Evolutionary conservation across 306 rosid species (phyloP).

Genomic region (Styphnolobium japonicum): DNA sequence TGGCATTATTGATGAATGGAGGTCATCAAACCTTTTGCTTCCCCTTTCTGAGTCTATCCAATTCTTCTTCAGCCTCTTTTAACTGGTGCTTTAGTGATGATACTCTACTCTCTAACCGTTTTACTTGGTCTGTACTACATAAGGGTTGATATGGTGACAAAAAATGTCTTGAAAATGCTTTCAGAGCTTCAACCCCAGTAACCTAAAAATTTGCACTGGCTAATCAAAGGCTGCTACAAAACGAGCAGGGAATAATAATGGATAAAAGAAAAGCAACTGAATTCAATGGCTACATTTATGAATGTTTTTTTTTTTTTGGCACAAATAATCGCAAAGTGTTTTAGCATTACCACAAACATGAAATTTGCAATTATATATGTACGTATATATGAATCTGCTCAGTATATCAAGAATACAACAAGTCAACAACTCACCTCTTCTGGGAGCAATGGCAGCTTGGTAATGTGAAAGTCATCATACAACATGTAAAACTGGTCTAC

Average conservation of each 20-base stretch:
- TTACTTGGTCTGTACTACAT: constrained; percentile 43
- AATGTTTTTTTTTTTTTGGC: not conserved
- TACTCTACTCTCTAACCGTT: constrained; percentile 62
- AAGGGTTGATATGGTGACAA: constrained; percentile 55
- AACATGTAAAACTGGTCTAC: constrained; percentile 92
- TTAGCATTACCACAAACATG: not conserved
- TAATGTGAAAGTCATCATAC: constrained; percentile 91
- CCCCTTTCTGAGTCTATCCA: constrained; percentile 59
- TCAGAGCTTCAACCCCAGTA: constrained; percentile 83
- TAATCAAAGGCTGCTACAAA: constrained; percentile 4
- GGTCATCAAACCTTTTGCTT: constrained; percentile 42
- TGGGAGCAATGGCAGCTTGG: constrained; percentile 93
- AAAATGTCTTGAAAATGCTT: constrained; percentile 68
- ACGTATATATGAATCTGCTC: not conserved
- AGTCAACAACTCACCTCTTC: constrained; percentile 61
- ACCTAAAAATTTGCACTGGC: constrained; percentile 53
- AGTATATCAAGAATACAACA: not conserved
- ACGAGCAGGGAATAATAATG: not conserved
- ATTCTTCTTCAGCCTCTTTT: constrained; percentile 66
- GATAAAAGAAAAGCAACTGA: not conserved
- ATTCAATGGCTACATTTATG: no score
- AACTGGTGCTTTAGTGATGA: constrained; percentile 52
- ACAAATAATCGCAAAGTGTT: not conserved
- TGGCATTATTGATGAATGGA: constrained; percentile 14
- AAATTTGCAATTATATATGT: not conserved